Conservation (phyloP, 257 asterid species). For the Ajuga chamaepitys region DNA sequence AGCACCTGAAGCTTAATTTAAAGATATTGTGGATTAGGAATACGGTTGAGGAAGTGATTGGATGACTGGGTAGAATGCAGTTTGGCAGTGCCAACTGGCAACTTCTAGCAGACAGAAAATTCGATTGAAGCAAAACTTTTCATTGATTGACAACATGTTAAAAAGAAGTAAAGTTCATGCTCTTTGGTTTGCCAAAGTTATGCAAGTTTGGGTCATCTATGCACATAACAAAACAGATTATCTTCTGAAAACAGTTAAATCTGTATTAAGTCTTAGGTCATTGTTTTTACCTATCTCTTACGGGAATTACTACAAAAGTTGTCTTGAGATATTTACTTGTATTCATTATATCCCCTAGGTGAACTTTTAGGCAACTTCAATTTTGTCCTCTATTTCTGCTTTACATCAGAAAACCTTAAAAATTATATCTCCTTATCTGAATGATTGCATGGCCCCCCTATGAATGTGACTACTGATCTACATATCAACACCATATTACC, state of each 20-base stretch:
- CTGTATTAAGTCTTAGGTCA: not conserved
- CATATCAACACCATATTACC: not conserved
- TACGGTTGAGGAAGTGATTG: not conserved
- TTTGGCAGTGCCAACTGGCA: not conserved
- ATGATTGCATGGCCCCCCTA: not conserved
- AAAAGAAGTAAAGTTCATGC: no score
- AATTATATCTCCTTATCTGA: not conserved
- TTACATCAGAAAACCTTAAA: not conserved
- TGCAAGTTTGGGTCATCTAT: not conserved
- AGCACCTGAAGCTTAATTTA: not conserved
- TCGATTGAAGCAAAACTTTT: not conserved
- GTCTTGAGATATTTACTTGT: not conserved
- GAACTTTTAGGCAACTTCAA: not conserved
- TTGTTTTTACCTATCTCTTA: not conserved
- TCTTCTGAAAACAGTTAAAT: slow-evolving; percentile 1
- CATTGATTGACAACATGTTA: not conserved
- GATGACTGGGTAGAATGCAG: not conserved
- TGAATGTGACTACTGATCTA: not conserved
- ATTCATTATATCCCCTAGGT: not conserved
- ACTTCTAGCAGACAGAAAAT: not conserved
- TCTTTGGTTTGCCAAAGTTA: not conserved
- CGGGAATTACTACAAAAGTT: not conserved
- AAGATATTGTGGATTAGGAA: not conserved
- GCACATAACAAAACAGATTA: not conserved
- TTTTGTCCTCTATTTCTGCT: not conserved